These are phyloP conservation scores for Leishmania lainsoni DNA, from an alignment of 208 protist species.

Conservation along the genomic window DNA sequence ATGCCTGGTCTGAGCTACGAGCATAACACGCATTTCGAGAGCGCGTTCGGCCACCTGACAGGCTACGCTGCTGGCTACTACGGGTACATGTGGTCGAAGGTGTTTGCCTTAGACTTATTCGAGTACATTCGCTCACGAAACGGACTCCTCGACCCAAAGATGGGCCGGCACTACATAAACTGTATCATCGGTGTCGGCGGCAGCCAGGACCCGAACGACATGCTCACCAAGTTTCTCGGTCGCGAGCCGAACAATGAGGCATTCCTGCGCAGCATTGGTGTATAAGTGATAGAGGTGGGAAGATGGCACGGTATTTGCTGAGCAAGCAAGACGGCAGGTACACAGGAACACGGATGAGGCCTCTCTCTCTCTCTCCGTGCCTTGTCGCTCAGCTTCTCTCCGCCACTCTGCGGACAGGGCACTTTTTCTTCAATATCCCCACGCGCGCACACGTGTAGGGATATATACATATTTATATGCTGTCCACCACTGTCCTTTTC, in stretches of 20 bases:
- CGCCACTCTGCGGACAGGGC: not conserved
- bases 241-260: constrained; percentile 81
- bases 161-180: constrained; percentile 71
- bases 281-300: constrained; percentile 24
- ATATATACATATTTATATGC: not conserved
- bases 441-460: not conserved
- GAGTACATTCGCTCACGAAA: constrained; percentile 71
- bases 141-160: constrained; percentile 65
- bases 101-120: constrained; percentile 86
- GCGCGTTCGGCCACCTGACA: constrained; percentile 79
- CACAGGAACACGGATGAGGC: not conserved
- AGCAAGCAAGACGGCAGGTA: not conserved
- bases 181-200: constrained; percentile 82
- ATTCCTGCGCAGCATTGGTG: constrained; percentile 72
- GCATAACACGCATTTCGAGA: constrained; percentile 73
- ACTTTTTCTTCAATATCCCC: not conserved
- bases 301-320: not conserved
- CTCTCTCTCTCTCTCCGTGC: not conserved
- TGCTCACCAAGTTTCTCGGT: constrained; percentile 82
- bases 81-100: constrained; percentile 89
- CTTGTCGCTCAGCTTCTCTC: not conserved
- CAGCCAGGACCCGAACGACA: constrained; percentile 72
- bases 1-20: constrained; percentile 66
- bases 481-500: not conserved
- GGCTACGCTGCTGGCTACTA: constrained; percentile 87